Evolutionary conservation across 352 stramenopile genomes (phyloP).

Genomic region (Phytophthora boehmeriae): DNA sequence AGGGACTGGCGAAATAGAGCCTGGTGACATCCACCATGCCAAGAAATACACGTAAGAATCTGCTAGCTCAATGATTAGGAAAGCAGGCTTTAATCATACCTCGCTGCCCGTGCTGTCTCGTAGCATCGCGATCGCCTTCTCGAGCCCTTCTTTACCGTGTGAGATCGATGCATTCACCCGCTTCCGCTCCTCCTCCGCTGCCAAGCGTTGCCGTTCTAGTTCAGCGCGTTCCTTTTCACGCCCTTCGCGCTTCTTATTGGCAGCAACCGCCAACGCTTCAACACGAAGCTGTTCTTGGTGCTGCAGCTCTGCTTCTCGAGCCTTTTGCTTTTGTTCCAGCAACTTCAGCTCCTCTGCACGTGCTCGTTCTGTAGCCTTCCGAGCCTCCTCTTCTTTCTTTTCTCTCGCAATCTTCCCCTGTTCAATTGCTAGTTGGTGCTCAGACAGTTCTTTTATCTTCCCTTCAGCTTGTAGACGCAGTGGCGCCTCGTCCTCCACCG

Average conservation of each 20-base stretch:
- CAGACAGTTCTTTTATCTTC: constrained; percentile 21
- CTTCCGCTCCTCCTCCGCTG: constrained; percentile 40
- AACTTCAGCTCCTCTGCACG: constrained; percentile 26
- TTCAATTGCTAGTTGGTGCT: constrained; percentile 8
- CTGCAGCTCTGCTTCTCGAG: constrained; percentile 22
- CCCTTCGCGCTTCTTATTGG: constrained; percentile 63
- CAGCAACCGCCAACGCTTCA: constrained; percentile 52
- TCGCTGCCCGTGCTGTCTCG: constrained; percentile 40
- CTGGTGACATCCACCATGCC: constrained; percentile 18
- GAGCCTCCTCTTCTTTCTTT: constrained; percentile 9
- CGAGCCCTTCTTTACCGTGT: constrained; percentile 48
- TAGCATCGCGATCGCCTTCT: constrained; percentile 47
- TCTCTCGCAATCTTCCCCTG: neutral
- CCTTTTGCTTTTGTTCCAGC: constrained; percentile 17
- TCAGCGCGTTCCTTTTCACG: constrained; percentile 39
- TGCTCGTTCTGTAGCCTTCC: constrained; percentile 20
- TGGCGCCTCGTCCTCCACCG: constrained; percentile 33
- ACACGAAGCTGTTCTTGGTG: constrained; percentile 35
- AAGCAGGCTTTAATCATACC: constrained; percentile 21
- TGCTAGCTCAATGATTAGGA: neutral
- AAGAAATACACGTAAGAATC: too few relatives aligned
- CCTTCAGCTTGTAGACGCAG: constrained; percentile 28
- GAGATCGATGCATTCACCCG: constrained; percentile 40
- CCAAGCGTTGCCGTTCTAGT: constrained; percentile 33
- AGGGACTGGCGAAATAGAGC: constrained; percentile 40